phyloP scores from a whole-genome alignment of 78 protist genomes.

The Bodo saltans region DNA sequence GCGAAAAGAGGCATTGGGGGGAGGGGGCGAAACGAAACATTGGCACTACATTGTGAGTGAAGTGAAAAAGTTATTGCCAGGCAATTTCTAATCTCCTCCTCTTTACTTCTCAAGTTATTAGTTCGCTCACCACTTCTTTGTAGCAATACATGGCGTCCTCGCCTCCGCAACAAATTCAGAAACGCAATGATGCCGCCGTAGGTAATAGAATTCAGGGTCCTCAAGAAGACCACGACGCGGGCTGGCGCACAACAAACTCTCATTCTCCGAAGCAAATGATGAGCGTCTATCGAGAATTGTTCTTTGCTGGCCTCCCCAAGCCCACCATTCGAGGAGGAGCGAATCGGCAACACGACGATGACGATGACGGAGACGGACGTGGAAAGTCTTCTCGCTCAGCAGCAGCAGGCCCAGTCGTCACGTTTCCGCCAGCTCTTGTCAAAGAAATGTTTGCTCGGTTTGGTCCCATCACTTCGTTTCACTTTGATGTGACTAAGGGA shows the following conservation, averaged over 20 bases:
- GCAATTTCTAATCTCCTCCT: too few species aligned
- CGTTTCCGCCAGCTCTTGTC: neutral
- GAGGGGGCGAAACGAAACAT: too few species aligned
- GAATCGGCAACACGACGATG: neutral
- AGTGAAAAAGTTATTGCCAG: too few species aligned
- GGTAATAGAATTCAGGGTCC: too few species aligned
- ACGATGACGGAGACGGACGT: neutral
- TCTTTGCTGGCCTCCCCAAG: neutral
- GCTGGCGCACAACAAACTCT: neutral
- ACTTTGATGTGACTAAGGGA: neutral
- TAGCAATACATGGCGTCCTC: too few species aligned
- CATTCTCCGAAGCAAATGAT: neutral
- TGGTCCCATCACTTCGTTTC: neutral
- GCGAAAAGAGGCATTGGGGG: too few species aligned
- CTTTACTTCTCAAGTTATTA: too few species aligned
- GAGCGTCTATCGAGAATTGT: neutral
- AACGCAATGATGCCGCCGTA: too few species aligned
- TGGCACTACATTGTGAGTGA: too few species aligned
- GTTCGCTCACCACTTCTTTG: too few species aligned
- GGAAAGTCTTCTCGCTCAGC: neutral
- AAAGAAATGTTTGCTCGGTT: neutral
- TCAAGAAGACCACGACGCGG: neutral
- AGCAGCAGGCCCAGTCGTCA: neutral
- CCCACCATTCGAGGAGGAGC: neutral
- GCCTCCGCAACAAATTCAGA: too few species aligned